phyloP scores from a whole-genome alignment of 2,329 filamentous ascomycete species.

The Erysiphe pulchra region DNA sequence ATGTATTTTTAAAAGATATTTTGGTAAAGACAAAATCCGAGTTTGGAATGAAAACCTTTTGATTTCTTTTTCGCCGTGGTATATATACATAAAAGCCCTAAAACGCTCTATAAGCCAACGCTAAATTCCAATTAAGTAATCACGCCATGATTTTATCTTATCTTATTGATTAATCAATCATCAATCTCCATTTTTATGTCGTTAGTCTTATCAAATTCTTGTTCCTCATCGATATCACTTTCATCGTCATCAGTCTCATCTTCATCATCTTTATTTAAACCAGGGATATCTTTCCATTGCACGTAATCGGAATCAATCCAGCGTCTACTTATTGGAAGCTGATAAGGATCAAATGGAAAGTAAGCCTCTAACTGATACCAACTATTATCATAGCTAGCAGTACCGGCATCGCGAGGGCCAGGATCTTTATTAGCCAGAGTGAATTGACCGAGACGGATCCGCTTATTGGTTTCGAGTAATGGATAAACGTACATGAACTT shows the following conservation, averaged over 20 bases:
- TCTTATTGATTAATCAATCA: too few relatives aligned
- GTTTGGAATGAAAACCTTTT: too few relatives aligned
- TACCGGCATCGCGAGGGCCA: constrained; percentile 22
- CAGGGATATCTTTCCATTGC: constrained; percentile 50
- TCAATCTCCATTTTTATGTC: too few relatives aligned
- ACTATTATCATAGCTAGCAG: constrained; percentile 37
- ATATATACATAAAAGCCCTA: too few relatives aligned
- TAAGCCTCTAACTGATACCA: constrained; percentile 76
- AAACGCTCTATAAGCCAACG: too few relatives aligned
- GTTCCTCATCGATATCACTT: constrained; percentile 3
- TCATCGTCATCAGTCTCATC: constrained; percentile 17
- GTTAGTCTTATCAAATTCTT: too few relatives aligned
- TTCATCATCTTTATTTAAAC: constrained; percentile 30
- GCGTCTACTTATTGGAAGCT: constrained; percentile 59
- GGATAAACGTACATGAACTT: constrained; percentile 75
- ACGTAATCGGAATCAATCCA: constrained; percentile 77
- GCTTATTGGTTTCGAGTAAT: constrained; percentile 77
- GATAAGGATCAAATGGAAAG: constrained; percentile 94
- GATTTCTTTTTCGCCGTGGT: too few relatives aligned
- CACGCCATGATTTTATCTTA: too few relatives aligned
- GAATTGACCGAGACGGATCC: constrained; percentile 52
- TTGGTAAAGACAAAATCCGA: too few relatives aligned
- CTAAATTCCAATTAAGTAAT: too few relatives aligned
- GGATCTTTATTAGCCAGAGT: constrained; percentile 24
- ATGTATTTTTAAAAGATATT: too few relatives aligned